These are phyloP conservation scores for Cordyceps cicadae DNA, from an alignment of 2,329 filamentous ascomycete genomes.

Conservation along the genomic window DNA sequence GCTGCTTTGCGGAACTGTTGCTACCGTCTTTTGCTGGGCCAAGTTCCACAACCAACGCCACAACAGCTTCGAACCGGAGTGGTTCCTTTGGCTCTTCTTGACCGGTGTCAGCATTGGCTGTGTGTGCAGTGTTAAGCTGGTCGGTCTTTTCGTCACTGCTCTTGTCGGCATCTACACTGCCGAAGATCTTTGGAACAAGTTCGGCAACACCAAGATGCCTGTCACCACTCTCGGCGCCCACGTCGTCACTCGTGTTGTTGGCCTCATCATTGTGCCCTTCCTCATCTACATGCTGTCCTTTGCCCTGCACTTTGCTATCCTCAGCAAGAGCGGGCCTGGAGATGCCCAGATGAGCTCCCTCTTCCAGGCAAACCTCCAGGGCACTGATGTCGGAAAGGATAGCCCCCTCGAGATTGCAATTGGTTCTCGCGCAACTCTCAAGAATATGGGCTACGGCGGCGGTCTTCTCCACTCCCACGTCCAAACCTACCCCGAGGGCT, in stretches of 20 bases:
- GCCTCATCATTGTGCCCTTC: conserved; percentile 80
- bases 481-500: conserved; percentile 92
- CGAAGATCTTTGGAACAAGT: conserved; percentile 97
- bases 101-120: conserved; percentile 94
- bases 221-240: conserved; percentile 68
- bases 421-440: conserved; percentile 84
- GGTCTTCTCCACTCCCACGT: conserved; percentile 94
- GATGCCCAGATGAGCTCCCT: conserved; percentile 99
- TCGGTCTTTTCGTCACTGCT: conserved; percentile 90
- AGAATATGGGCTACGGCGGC: conserved; percentile 99
- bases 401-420: conserved; percentile 87
- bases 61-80: conserved; percentile 80
- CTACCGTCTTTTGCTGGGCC: conserved; percentile 92
- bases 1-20: conserved; percentile 97
- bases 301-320: conserved; percentile 85
- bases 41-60: conserved; percentile 87
- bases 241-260: conserved; percentile 68
- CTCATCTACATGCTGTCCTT: conserved; percentile 95
- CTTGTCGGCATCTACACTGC: conserved; percentile 91
- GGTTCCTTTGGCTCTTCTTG: conserved; percentile 91
- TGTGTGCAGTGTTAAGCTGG: conserved; percentile 97
- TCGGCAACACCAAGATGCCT: conserved; percentile 88
- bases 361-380: conserved; percentile 92
- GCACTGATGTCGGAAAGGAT: conserved; percentile 88
- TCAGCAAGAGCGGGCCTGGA: conserved; percentile 88